A percentile compares a stretch with the other conserved stretches of the same genome.
Evolutionary conservation across 2,329 filamentous ascomycete genomes (phyloP).

Genomic region (Pezicula neosporulosa): DNA sequence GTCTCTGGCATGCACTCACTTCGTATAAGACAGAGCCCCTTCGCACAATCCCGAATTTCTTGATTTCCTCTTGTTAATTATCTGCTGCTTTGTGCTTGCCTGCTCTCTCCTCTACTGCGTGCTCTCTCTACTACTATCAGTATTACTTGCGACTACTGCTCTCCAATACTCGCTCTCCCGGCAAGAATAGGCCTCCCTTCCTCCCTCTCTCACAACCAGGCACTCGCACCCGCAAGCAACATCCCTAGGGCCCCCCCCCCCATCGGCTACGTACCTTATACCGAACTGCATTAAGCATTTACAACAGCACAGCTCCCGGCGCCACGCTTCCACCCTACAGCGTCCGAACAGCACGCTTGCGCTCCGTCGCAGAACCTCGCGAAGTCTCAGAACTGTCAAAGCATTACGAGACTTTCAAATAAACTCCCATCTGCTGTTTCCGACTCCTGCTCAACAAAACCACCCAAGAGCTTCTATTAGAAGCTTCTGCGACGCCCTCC

Average conservation of each 20-base stretch:
- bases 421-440: constrained; percentile 7
- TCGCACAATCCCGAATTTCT: constrained; percentile 16
- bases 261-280: background rate
- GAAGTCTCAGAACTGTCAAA: constrained; percentile 24
- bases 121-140: too few species aligned
- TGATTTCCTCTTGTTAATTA: constrained; percentile 9
- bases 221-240: background rate
- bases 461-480: constrained; percentile 1
- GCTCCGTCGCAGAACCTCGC: constrained; percentile 25
- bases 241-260: background rate
- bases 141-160: too few species aligned
- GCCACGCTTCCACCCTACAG: constrained; percentile 16
- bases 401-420: constrained; percentile 19
- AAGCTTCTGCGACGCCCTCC: constrained; percentile 6
- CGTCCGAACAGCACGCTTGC: constrained; percentile 13
- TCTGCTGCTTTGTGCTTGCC: constrained; percentile 4
- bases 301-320: background rate
- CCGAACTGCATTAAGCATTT: background rate
- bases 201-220: constrained; percentile 1
- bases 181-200: too few species aligned
- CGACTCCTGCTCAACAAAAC: background rate
- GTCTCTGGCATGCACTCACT: constrained; percentile 22
- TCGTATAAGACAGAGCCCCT: constrained; percentile 28
- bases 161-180: constrained; percentile 1
- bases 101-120: constrained; percentile 8